phyloP scores from a whole-genome alignment of 2,329 filamentous ascomycete genomes.

The Triangularia setosa region DNA sequence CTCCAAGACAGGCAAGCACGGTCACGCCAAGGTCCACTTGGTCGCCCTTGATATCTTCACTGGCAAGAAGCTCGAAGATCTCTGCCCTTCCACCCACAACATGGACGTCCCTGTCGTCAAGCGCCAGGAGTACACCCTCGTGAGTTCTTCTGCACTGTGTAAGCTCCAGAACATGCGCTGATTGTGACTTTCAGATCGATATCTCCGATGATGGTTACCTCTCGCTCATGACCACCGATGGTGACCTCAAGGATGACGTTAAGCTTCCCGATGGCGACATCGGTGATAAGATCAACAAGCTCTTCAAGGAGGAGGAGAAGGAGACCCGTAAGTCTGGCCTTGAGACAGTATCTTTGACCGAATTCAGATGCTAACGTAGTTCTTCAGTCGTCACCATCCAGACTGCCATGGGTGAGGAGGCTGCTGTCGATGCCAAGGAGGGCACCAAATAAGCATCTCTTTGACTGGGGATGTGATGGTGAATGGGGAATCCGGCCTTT shows the following conservation, averaged over 20 bases:
- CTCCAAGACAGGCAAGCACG: slow-evolving; percentile 99
- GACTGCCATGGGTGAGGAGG: slow-evolving; percentile 94
- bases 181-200: slow-evolving; percentile 64
- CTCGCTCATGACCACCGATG: slow-evolving; percentile 84
- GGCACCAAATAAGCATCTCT: slow-evolving; percentile 50
- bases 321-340: slow-evolving; percentile 73
- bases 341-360: neutral
- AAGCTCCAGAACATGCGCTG: neutral
- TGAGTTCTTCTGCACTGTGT: slow-evolving; percentile 50
- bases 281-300: slow-evolving; percentile 78
- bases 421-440: slow-evolving; percentile 91
- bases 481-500: slow-evolving; percentile 10
- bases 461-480: neutral
- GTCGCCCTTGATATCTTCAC: slow-evolving; percentile 99
- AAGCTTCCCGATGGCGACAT: slow-evolving; percentile 86
- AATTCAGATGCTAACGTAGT: slow-evolving; percentile 22
- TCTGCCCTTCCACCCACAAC: slow-evolving; percentile 95
- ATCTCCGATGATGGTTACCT: slow-evolving; percentile 93
- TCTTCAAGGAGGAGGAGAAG: slow-evolving; percentile 81
- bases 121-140: slow-evolving; percentile 89
- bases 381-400: slow-evolving; percentile 79
- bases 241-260: slow-evolving; percentile 90
- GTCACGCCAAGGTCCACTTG: slow-evolving; percentile 99
- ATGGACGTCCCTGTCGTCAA: slow-evolving; percentile 96
- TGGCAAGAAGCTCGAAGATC: slow-evolving; percentile 98